Conservation (phyloP, 2,329 filamentous ascomycete genomes). For the Xylariaceae sp. region DNA sequence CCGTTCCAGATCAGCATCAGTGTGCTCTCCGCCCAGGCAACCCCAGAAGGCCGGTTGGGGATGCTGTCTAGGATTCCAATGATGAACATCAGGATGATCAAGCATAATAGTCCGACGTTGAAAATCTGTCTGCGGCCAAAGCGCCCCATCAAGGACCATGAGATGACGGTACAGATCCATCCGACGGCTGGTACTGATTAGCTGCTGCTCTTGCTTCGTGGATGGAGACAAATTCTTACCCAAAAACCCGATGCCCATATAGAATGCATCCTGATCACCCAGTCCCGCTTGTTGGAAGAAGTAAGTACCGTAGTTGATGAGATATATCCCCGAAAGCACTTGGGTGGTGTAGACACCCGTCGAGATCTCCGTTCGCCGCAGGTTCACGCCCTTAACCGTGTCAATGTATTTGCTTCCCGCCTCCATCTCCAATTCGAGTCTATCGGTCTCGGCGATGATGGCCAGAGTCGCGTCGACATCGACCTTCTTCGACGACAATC, state of each 20-base stretch:
- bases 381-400: slow-evolving; percentile 45
- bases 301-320: slow-evolving; percentile 62
- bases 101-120: slow-evolving; percentile 39
- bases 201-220: background rate
- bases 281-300: slow-evolving; percentile 56
- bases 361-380: slow-evolving; percentile 51
- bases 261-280: slow-evolving; percentile 42
- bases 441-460: slow-evolving; percentile 55
- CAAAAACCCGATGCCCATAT: slow-evolving; percentile 49
- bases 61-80: slow-evolving; percentile 44
- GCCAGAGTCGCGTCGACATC: slow-evolving; percentile 46
- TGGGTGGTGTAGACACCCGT: slow-evolving; percentile 62
- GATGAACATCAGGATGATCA: slow-evolving; percentile 42
- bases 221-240: slow-evolving; percentile 21
- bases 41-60: slow-evolving; percentile 33
- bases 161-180: slow-evolving; percentile 48
- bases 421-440: slow-evolving; percentile 48
- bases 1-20: slow-evolving; percentile 49
- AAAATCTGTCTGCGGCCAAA: slow-evolving; percentile 51
- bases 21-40: slow-evolving; percentile 44
- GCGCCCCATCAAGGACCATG: slow-evolving; percentile 45
- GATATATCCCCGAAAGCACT: slow-evolving; percentile 59
- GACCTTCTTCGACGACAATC: slow-evolving; percentile 42
- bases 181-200: slow-evolving; percentile 34
- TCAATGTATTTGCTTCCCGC: slow-evolving; percentile 46